These are phyloP conservation scores for Aspergillus uvarum DNA, from an alignment of 2,329 filamentous ascomycete species.

Conservation along the genomic window DNA sequence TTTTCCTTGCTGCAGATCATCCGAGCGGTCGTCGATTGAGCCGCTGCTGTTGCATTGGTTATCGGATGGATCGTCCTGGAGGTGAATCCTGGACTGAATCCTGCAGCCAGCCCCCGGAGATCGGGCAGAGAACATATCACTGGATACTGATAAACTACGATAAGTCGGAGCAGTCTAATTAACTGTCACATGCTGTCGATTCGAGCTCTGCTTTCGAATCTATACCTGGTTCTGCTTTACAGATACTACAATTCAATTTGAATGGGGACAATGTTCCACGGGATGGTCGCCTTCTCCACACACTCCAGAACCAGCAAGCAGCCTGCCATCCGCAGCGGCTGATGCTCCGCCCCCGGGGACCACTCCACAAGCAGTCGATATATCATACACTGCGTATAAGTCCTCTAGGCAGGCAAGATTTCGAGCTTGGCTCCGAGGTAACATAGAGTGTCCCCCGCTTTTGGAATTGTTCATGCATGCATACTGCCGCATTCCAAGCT, in stretches of 20 bases:
- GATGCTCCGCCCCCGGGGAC: neutral
- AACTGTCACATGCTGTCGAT: no score
- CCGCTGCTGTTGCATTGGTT: neutral
- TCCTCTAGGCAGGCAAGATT: conserved; percentile 8
- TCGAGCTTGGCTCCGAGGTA: neutral
- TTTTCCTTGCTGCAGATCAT: neutral
- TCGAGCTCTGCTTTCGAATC: no score
- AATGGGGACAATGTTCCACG: neutral
- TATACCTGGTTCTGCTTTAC: no score
- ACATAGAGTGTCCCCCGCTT: neutral
- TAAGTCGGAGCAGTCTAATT: no score
- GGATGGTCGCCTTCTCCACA: neutral
- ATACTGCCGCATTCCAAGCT: conserved; percentile 1
- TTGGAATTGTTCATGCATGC: neutral
- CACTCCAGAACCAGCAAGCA: neutral
- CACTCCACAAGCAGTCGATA: neutral
- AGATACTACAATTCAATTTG: no score
- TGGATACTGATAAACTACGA: neutral
- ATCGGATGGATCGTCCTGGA: neutral
- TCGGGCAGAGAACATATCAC: neutral
- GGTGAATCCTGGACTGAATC: neutral
- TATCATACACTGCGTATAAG: neutral
- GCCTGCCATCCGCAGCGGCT: neutral
- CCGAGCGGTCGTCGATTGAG: neutral
- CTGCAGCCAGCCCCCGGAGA: neutral